phyloP scores from a whole-genome alignment of 169 alveolate genomes.

The Hammondia hammondi region DNA sequence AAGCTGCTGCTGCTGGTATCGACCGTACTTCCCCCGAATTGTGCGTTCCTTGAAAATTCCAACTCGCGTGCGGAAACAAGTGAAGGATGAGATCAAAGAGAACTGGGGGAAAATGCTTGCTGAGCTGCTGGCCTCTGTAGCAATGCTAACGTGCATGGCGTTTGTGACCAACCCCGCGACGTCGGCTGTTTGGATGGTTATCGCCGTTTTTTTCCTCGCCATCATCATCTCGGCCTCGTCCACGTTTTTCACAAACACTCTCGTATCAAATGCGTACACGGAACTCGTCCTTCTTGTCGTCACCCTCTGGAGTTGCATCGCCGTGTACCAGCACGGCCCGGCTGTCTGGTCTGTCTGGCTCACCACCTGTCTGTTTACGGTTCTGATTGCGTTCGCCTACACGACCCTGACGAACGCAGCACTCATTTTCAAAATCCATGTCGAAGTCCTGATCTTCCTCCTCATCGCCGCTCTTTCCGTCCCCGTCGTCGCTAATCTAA shows the following conservation, averaged over 20 bases:
- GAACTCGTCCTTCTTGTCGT: conserved; percentile 61
- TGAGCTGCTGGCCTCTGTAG: conserved; percentile 36
- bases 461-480: conserved; percentile 56
- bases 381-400: conserved; percentile 35
- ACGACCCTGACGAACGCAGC: conserved; percentile 55
- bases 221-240: conserved; percentile 35
- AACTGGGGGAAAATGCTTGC: conserved; percentile 39
- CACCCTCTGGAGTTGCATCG: conserved; percentile 43
- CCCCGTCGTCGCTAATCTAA: conserved; percentile 61
- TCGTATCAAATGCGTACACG: conserved; percentile 16
- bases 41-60: background rate
- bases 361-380: conserved; percentile 43
- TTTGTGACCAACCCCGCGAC: conserved; percentile 1
- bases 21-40: background rate
- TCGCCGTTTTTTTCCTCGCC: conserved; percentile 45
- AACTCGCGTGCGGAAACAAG: background rate
- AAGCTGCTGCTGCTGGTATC: conserved; percentile 61
- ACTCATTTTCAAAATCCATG: conserved; percentile 41
- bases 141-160: conserved; percentile 41
- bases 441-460: conserved; percentile 45
- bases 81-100: background rate
- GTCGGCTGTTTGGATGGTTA: conserved; percentile 60
- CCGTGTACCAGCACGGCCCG: conserved; percentile 42
- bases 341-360: conserved; percentile 68
- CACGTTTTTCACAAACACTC: conserved; percentile 44